Conservation (phyloP, 1,139 yeast genomes). For the Kluyveromyces marxianus region DNA sequence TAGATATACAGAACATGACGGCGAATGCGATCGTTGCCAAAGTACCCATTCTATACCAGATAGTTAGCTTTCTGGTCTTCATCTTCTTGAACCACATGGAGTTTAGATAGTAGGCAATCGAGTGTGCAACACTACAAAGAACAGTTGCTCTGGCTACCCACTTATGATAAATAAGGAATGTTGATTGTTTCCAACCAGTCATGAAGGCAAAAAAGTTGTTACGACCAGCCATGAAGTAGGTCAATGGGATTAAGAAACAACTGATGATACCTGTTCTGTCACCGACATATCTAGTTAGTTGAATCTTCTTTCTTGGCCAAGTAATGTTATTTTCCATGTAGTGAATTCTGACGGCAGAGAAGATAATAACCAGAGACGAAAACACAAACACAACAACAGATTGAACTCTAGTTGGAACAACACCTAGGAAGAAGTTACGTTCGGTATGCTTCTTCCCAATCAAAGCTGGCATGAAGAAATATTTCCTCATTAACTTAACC, state of each 20-base stretch:
- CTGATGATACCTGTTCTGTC: slow-evolving; percentile 51
- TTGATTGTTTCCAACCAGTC: slow-evolving; percentile 59
- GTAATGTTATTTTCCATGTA: slow-evolving; percentile 36
- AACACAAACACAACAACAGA: slow-evolving; percentile 42
- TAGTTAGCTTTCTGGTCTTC: slow-evolving; percentile 34
- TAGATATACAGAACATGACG: slow-evolving; percentile 36
- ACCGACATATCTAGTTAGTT: slow-evolving; percentile 48
- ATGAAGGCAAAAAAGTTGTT: slow-evolving; percentile 56
- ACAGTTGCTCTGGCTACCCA: slow-evolving; percentile 46
- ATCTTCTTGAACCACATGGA: slow-evolving; percentile 21
- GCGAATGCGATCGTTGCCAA: slow-evolving; percentile 39
- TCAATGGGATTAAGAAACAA: slow-evolving; percentile 39
- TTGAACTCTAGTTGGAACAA: slow-evolving; percentile 61
- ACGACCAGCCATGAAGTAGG: slow-evolving; percentile 53
- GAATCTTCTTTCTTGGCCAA: slow-evolving; percentile 31
- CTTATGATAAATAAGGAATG: slow-evolving; percentile 58
- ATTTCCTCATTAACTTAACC: slow-evolving; percentile 37
- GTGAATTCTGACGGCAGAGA: slow-evolving; percentile 37
- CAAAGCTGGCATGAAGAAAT: slow-evolving; percentile 42
- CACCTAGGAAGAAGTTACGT: slow-evolving; percentile 10
- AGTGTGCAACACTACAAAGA: slow-evolving; percentile 14
- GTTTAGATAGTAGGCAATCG: slow-evolving; percentile 27
- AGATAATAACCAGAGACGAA: slow-evolving; percentile 38
- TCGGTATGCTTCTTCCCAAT: slow-evolving; percentile 27
- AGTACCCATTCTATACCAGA: slow-evolving; percentile 44